Percentiles rank a stretch among this genome's conserved stretches.
phyloP scores from a whole-genome alignment of 139 green algal species.

The Chlamydomonas applanata region DNA sequence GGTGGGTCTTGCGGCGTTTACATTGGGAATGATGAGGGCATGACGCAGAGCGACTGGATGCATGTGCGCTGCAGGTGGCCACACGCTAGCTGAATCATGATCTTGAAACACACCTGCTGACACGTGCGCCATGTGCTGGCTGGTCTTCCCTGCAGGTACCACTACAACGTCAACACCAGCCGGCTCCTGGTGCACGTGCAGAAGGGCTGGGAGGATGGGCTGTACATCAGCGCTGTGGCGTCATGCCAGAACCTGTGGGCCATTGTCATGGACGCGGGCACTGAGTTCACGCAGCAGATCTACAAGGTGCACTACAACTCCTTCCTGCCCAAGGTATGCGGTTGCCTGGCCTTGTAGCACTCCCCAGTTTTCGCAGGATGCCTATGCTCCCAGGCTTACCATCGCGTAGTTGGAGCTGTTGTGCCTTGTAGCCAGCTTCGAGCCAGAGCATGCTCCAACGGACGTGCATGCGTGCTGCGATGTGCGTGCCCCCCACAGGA shows the following conservation, averaged over 20 bases:
- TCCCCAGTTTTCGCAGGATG: too few relatives aligned
- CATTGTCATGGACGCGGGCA: conserved; percentile 81
- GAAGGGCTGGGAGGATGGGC: conserved; percentile 66
- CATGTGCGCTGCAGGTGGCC: too few relatives aligned
- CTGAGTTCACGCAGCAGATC: conserved; percentile 97
- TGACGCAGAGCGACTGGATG: too few relatives aligned
- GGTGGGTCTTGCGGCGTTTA: too few relatives aligned
- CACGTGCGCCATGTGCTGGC: background rate
- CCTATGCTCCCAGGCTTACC: too few relatives aligned
- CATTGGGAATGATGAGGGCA: too few relatives aligned
- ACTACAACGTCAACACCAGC: conserved; percentile 98
- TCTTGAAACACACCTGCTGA: background rate
- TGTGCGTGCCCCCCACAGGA: conserved; percentile 47
- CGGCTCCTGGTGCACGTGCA: conserved; percentile 85
- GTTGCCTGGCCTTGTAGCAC: too few relatives aligned
- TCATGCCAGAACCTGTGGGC: conserved; percentile 96
- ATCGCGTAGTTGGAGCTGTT: too few relatives aligned
- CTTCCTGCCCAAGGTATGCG: conserved; percentile 50
- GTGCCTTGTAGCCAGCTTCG: background rate
- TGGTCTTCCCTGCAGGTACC: conserved; percentile 68
- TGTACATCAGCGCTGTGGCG: conserved; percentile 93
- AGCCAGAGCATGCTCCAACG: background rate
- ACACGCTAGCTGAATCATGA: too few relatives aligned
- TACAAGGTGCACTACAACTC: conserved; percentile 92
- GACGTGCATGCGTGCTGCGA: background rate